Evolutionary conservation across 148 eudicot species (phyloP).

Genomic region (Dianthus caryophyllus): DNA sequence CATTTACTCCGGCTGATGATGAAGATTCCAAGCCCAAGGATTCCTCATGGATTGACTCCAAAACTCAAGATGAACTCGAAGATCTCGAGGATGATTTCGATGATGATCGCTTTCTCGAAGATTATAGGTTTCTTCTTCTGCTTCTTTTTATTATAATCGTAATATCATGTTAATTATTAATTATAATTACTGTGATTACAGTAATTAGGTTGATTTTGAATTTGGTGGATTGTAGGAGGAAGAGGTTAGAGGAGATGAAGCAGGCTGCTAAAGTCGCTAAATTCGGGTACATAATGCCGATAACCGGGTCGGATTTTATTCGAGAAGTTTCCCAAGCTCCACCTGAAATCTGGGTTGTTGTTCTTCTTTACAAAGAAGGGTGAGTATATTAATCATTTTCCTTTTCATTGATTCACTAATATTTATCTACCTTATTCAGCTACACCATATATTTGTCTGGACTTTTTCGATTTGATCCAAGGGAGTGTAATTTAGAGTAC

Average conservation of each 20-base stretch:
- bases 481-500: too few relatives aligned
- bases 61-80: constrained; percentile 77
- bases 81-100: constrained; percentile 92
- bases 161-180: neutral
- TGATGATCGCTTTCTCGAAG: constrained; percentile 78
- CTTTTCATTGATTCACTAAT: neutral
- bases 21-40: constrained; percentile 58
- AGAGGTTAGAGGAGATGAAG: constrained; percentile 76
- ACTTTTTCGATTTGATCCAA: too few relatives aligned
- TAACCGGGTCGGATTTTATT: constrained; percentile 91
- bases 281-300: constrained; percentile 71
- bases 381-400: constrained; percentile 15
- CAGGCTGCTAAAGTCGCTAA: constrained; percentile 62
- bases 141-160: neutral
- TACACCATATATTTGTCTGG: too few relatives aligned
- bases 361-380: constrained; percentile 89
- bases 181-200: neutral
- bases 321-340: constrained; percentile 94
- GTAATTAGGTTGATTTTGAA: constrained; percentile 7
- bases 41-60: constrained; percentile 63
- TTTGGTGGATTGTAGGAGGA: constrained; percentile 46
- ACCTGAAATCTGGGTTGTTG: constrained; percentile 89
- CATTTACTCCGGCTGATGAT: constrained; percentile 64
- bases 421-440: neutral
- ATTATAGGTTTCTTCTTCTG: constrained; percentile 48